A percentile compares a stretch with the other conserved stretches of the same genome.
phyloP scores from a whole-genome alignment of 139 green algal genomes.

The Astrephomene gubernaculifera region DNA sequence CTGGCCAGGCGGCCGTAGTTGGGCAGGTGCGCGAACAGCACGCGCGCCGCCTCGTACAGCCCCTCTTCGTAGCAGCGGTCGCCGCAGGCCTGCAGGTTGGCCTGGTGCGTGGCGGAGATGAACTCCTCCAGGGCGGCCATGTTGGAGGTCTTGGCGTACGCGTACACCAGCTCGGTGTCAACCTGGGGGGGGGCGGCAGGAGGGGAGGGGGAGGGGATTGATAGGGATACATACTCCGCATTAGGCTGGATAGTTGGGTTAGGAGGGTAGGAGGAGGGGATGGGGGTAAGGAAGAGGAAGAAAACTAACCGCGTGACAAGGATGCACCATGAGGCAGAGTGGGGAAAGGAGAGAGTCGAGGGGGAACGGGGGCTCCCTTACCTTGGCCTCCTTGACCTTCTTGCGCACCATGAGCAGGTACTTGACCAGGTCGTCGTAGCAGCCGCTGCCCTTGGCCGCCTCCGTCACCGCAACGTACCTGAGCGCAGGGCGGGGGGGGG shows the following conservation, averaged over 20 bases:
- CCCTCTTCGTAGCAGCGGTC: conserved; percentile 87
- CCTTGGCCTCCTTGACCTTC: conserved; percentile 82
- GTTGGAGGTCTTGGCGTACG: conserved; percentile 92
- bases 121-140: conserved; percentile 96
- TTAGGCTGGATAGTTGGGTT: too few relatives aligned
- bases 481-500: too few relatives aligned
- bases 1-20: conserved; percentile 94
- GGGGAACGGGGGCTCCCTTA: too few relatives aligned
- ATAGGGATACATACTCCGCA: too few relatives aligned
- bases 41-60: conserved; percentile 94
- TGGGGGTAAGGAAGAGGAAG: too few relatives aligned
- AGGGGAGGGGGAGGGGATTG: not conserved
- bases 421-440: conserved; percentile 94
- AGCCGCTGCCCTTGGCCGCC: conserved; percentile 59
- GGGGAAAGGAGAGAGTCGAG: not conserved
- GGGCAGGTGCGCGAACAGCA: conserved; percentile 94
- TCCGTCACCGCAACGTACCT: conserved; percentile 42
- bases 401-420: conserved; percentile 99
- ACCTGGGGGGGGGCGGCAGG: conserved; percentile 64
- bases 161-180: conserved; percentile 97
- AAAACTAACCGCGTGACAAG: too few relatives aligned
- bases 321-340: not conserved
- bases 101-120: conserved; percentile 83
- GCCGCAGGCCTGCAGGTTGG: conserved; percentile 68
- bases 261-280: too few relatives aligned